phyloP scores from a whole-genome alignment of 2,329 filamentous ascomycete species.

The Alternaria alternata region DNA sequence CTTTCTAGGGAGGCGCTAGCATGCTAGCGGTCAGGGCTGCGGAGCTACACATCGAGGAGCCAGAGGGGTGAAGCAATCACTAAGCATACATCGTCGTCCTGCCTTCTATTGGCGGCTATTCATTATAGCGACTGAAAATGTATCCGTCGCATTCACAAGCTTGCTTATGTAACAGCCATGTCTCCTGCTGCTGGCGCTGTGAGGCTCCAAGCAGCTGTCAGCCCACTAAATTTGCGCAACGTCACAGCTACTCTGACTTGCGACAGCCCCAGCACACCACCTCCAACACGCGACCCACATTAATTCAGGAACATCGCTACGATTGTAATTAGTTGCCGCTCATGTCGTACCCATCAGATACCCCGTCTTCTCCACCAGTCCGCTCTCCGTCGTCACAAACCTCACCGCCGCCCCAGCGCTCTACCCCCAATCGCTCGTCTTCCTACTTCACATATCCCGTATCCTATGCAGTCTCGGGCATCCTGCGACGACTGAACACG shows the following conservation, averaged over 20 bases:
- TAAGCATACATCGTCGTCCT: constrained; percentile 16
- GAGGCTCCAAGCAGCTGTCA: constrained; percentile 28
- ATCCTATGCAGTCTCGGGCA: constrained; percentile 57
- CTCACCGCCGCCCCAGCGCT: constrained; percentile 16
- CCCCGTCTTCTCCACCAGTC: constrained; percentile 24
- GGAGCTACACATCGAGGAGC: constrained; percentile 18
- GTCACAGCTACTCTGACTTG: constrained; percentile 34
- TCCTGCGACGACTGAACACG: constrained; percentile 57
- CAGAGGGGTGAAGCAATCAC: constrained; percentile 19
- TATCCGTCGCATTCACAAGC: background rate
- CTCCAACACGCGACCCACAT: constrained; percentile 36
- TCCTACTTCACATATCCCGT: constrained; percentile 61
- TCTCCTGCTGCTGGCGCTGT: constrained; percentile 3
- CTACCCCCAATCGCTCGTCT: constrained; percentile 38
- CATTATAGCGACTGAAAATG: constrained; percentile 5
- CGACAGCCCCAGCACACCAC: constrained; percentile 25
- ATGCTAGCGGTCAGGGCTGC: constrained; percentile 16
- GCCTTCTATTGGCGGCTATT: constrained; percentile 1
- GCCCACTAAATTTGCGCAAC: constrained; percentile 37
- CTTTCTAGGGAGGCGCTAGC: constrained; percentile 39
- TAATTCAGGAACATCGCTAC: constrained; percentile 22
- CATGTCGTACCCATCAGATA: constrained; percentile 41
- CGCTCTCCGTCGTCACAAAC: constrained; percentile 16
- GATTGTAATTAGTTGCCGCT: constrained; percentile 15
- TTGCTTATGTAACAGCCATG: constrained; percentile 17